These are phyloP conservation scores for Metarhizium humberi DNA, from an alignment of 2,329 filamentous ascomycete genomes.

Conservation along the genomic window DNA sequence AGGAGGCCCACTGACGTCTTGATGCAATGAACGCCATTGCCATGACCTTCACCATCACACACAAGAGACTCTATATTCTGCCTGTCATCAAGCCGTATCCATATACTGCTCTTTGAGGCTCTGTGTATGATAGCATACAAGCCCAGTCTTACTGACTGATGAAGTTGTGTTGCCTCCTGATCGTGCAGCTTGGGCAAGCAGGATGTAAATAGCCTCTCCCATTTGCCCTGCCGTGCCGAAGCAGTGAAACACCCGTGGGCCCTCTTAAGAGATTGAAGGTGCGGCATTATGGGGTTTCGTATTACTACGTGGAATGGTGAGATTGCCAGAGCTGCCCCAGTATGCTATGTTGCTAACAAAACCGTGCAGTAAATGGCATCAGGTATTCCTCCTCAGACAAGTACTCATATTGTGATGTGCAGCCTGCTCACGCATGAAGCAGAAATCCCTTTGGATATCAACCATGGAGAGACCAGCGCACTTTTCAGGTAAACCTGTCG, in stretches of 20 bases:
- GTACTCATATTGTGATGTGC: background rate
- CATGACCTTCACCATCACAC: background rate
- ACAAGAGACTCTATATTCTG: background rate
- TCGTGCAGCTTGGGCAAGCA: background rate
- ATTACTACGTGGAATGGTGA: slow-evolving; percentile 83
- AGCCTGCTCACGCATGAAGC: background rate
- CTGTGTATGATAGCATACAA: background rate
- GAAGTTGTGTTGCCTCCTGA: background rate
- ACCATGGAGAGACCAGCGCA: slow-evolving; percentile 66
- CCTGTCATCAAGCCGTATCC: background rate
- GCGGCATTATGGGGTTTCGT: slow-evolving; percentile 55
- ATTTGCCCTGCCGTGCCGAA: background rate
- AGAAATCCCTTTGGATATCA: slow-evolving; percentile 80
- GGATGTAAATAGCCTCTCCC: background rate
- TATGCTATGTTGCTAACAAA: slow-evolving; percentile 2
- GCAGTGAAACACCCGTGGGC: background rate
- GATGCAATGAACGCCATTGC: background rate
- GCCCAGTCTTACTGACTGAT: background rate
- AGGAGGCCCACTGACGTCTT: background rate
- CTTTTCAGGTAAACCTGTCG: slow-evolving; percentile 49
- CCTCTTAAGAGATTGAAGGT: background rate
- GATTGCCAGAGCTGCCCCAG: slow-evolving; percentile 13
- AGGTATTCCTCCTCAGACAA: slow-evolving; percentile 29
- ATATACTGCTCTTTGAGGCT: background rate
- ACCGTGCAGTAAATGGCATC: slow-evolving; percentile 63